Evolutionary conservation across 441 rosid species (phyloP).

Genomic region (Dalechampia spathulata): DNA sequence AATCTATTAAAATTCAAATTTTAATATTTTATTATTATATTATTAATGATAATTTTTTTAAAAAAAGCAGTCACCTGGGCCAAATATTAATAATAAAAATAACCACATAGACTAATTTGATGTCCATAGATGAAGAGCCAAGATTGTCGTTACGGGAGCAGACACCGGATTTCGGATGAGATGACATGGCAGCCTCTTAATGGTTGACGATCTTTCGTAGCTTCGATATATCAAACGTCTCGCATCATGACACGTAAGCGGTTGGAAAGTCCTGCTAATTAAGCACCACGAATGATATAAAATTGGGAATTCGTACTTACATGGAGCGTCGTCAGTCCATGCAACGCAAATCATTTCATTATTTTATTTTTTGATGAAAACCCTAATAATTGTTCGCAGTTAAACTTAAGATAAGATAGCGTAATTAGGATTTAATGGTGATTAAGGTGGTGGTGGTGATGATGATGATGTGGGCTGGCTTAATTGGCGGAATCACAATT

Average conservation of each 20-base stretch:
- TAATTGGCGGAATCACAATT: too few relatives aligned
- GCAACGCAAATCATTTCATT: not conserved
- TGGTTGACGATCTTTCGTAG: not conserved
- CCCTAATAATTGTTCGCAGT: not conserved
- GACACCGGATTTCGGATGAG: constrained; percentile 9
- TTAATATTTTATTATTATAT: too few relatives aligned
- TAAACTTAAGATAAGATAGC: not conserved
- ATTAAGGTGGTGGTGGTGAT: too few relatives aligned
- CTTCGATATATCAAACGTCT: not conserved
- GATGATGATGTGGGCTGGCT: too few relatives aligned
- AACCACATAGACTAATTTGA: not conserved
- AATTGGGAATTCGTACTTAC: not conserved
- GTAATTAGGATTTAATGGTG: not conserved
- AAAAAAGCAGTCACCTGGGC: too few relatives aligned
- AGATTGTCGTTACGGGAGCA: not conserved
- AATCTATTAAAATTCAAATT: too few relatives aligned
- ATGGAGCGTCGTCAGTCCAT: not conserved
- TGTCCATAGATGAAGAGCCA: not conserved
- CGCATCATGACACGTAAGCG: constrained; percentile 13
- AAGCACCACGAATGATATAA: not conserved
- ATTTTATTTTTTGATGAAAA: too few relatives aligned
- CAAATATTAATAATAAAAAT: too few relatives aligned
- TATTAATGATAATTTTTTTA: too few relatives aligned
- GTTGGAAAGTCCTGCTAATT: too few relatives aligned
- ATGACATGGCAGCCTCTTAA: constrained; percentile 16